These are phyloP conservation scores for Madurella fahalii DNA, from an alignment of 2,329 filamentous ascomycete genomes.

Conservation along the genomic window DNA sequence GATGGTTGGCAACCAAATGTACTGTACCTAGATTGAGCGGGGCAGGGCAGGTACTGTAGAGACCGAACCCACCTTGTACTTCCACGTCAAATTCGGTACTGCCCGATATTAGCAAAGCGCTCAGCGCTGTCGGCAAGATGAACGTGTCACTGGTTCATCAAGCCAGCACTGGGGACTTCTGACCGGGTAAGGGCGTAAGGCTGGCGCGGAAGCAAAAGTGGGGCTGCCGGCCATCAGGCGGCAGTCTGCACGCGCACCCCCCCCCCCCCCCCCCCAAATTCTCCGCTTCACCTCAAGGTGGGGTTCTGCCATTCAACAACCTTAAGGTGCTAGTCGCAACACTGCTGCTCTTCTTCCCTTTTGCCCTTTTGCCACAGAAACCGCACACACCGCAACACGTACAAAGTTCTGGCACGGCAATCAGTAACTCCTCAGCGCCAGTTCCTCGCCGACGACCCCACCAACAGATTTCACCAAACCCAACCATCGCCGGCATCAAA, in stretches of 20 bases:
- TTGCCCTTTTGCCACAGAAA: constrained; percentile 14
- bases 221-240: constrained; percentile 10
- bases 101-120: no score
- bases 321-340: background rate
- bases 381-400: background rate
- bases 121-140: no score
- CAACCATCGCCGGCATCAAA: constrained; percentile 32
- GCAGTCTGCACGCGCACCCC: constrained; percentile 12
- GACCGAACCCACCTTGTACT: no score
- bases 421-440: constrained; percentile 2
- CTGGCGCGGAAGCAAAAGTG: background rate
- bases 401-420: background rate
- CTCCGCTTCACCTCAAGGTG: constrained; percentile 6
- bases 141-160: no score
- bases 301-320: background rate
- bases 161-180: no score
- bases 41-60: no score
- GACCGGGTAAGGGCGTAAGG: no score
- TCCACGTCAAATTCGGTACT: no score
- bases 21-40: no score
- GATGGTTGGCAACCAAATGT: no score
- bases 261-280: constrained; percentile 7
- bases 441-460: background rate
- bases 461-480: constrained; percentile 4
- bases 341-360: constrained; percentile 8